Evolutionary conservation across 176 grass and related monocot species (phyloP).

Genomic region (sorghum (Sorghum bicolor)): Sorghum_bicolor_NCBIv3 NC_012872.2:48814001-48814500

Average conservation of each 20-base stretch:
- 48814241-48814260: neutral
- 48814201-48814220: neutral
- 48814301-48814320: neutral
- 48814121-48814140: too few relatives aligned
- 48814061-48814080: too few relatives aligned
- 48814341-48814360: neutral
- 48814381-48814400: neutral
- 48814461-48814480: neutral
- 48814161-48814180: too few relatives aligned
- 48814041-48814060: too few relatives aligned
- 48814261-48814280: neutral
- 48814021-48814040: too few relatives aligned
- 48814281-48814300: neutral
- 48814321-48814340: neutral
- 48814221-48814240: neutral
- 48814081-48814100: too few relatives aligned
- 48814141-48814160: too few relatives aligned
- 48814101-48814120: too few relatives aligned
- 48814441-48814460: neutral
- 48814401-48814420: neutral
- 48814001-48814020: too few relatives aligned
- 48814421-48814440: neutral
- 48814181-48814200: too few relatives aligned
- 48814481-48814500: neutral
- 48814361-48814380: neutral